phyloP scores from a whole-genome alignment of 805 yeast genomes.

The Candida andamanensis region DNA sequence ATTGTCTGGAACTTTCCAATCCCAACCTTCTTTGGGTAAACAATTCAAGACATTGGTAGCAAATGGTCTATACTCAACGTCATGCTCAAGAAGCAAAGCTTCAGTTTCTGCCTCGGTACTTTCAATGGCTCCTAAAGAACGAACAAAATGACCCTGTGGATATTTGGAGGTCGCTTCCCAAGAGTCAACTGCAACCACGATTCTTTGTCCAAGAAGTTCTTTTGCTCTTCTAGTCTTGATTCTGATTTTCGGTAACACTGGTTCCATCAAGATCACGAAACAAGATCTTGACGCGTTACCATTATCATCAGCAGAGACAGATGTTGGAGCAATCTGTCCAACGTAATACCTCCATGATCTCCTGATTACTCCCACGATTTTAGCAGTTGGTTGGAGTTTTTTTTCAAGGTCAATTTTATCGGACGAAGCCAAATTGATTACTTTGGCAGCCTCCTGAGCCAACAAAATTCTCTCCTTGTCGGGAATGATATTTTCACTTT shows the following conservation, averaged over 20 bases:
- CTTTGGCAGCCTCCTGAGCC: conserved; percentile 69
- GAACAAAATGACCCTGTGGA: conserved; percentile 93
- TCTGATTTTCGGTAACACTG: conserved; percentile 77
- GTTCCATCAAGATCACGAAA: conserved; percentile 85
- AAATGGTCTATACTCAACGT: conserved; percentile 94
- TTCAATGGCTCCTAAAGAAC: conserved; percentile 85
- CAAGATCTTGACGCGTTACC: conserved; percentile 72
- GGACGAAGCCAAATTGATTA: conserved; percentile 45
- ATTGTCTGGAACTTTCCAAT: conserved; percentile 82
- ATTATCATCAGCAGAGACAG: conserved; percentile 49
- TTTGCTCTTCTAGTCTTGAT: conserved; percentile 83
- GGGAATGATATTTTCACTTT: conserved; percentile 39
- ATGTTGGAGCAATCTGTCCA: conserved; percentile 81
- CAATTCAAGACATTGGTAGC: conserved; percentile 88
- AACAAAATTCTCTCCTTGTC: conserved; percentile 69
- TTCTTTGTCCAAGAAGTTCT: conserved; percentile 81
- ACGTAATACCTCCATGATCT: conserved; percentile 96
- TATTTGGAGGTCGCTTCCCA: conserved; percentile 83
- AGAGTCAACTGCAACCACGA: conserved; percentile 86
- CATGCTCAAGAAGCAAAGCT: conserved; percentile 88
- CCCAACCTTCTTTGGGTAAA: conserved; percentile 87
- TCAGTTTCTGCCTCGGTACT: conserved; percentile 94
- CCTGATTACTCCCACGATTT: conserved; percentile 79
- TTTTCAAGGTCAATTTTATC: conserved; percentile 26
- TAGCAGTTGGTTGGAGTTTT: conserved; percentile 84